phyloP scores from a whole-genome alignment of 208 protist species.

The Phytomonas sp. region DNA sequence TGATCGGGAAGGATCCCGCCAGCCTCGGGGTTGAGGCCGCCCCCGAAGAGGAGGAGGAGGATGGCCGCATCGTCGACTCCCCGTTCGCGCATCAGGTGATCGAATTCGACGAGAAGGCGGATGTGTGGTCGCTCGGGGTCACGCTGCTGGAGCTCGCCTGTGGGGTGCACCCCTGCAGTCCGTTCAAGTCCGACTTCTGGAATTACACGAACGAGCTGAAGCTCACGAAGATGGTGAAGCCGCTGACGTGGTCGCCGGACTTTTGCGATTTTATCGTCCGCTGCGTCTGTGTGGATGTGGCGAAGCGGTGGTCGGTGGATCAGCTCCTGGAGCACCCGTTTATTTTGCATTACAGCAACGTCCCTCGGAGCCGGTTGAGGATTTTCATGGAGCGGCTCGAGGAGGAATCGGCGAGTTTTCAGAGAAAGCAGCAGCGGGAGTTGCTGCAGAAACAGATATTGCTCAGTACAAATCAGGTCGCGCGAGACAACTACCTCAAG shows the following conservation, averaged over 20 bases:
- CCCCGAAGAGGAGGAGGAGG: constrained; percentile 2
- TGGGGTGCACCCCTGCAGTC: constrained; percentile 66
- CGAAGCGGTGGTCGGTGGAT: constrained; percentile 46
- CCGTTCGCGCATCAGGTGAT: constrained; percentile 21
- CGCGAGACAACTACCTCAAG: constrained; percentile 45
- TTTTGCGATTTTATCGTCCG: constrained; percentile 81
- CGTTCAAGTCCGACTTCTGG: constrained; percentile 88
- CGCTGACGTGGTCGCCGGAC: constrained; percentile 53
- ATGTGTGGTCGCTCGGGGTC: constrained; percentile 87
- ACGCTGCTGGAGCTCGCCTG: constrained; percentile 70
- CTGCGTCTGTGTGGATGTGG: constrained; percentile 39
- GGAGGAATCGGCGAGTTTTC: constrained; percentile 56
- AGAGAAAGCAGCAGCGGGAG: constrained; percentile 57
- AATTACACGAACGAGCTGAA: constrained; percentile 67
- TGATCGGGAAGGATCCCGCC: constrained; percentile 16
- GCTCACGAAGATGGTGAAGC: constrained; percentile 75
- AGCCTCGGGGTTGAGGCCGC: constrained; percentile 4
- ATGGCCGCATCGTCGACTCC: background rate
- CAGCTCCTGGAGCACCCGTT: constrained; percentile 74
- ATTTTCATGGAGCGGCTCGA: constrained; percentile 69
- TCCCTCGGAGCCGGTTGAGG: constrained; percentile 62
- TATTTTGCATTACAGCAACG: constrained; percentile 44
- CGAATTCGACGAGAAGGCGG: constrained; percentile 67
- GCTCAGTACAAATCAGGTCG: constrained; percentile 52
- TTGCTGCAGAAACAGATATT: constrained; percentile 66